Conservation (phyloP, 306 rosid species). For the Corylus avellana region DNA sequence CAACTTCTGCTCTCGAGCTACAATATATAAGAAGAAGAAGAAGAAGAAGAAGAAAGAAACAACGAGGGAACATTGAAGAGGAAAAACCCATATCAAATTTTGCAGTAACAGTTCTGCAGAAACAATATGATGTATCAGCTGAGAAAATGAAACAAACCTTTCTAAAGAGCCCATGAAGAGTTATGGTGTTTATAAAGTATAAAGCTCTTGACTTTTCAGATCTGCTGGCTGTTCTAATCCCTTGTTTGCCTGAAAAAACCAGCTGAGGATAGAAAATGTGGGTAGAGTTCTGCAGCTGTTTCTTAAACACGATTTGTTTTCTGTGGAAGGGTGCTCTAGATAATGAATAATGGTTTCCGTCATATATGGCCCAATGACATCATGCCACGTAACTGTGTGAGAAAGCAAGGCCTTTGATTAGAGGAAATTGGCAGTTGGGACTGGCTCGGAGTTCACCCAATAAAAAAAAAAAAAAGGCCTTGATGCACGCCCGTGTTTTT, state of each 20-base stretch:
- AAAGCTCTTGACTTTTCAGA: slow-evolving; percentile 9
- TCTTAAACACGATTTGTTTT: background rate
- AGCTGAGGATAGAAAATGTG: slow-evolving; percentile 6
- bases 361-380: background rate
- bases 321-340: background rate
- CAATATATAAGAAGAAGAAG: slow-evolving; percentile 27
- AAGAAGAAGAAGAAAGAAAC: slow-evolving; percentile 27
- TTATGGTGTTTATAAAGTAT: slow-evolving; percentile 4
- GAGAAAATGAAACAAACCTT: slow-evolving; percentile 25
- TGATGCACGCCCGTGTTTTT: too few species aligned
- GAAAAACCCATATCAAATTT: slow-evolving; percentile 37
- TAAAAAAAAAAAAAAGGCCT: too few species aligned
- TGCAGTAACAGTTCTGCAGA: background rate
- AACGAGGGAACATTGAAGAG: slow-evolving; percentile 27
- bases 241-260: slow-evolving; percentile 8
- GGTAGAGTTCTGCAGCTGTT: background rate
- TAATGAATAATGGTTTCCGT: background rate
- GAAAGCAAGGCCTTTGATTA: background rate
- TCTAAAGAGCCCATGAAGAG: slow-evolving; percentile 37
- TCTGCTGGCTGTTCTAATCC: slow-evolving; percentile 21
- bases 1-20: slow-evolving; percentile 50
- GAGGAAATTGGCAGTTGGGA: background rate
- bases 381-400: background rate
- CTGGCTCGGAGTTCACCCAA: background rate
- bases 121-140: background rate